Base-by-base conservation (phyloP, 108 stramenopile species). In the Epithemia pelagica region DNA sequence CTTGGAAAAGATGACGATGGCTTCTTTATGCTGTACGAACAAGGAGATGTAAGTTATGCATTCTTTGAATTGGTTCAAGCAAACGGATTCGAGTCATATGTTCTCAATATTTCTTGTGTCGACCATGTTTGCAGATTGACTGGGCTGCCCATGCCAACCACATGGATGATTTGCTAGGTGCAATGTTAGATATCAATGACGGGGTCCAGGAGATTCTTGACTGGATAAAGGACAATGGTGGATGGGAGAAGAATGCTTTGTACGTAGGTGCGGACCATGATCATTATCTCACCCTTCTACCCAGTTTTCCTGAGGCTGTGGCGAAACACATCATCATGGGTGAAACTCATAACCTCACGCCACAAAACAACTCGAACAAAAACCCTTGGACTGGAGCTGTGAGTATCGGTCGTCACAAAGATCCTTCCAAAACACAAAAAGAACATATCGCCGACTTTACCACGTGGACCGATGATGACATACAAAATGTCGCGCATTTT, bases 201-300 rank as follows among this genome's bases (percentile, higher is more conserved):
- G 28, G 51, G 23, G 79, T 84, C 21, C 32, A 63, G 18, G 74
- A 60, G 28, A 76, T 80, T 46, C 52, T 68, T 57, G 65, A 73
- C 26, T 84, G 77, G 77, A 80, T 84, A 30, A 62, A 67, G 58
- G 77, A 65, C 53, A 80, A 84, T 51, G 83, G 83, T 19, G 83
- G 83, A 25, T 84, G 66, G 52, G 79, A 75, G 52, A 84, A 84
- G 74, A 84, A 84, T 67, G 79, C 79, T 27, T 69, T 84, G 29
- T 84, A 84, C 46, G 83, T 84, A 1, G 80, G 79, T 20, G 79
- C 83, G 7, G 83, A 84, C 61, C 83, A 84, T 54, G 83, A 84
- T 54, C 83, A 84, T 59, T 84, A 84, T 60, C 33, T 84, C 37
- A 84, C 83, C 32, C 62, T 84, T 51, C 28, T 60, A 10, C 51